These are phyloP conservation scores for Boletus speciosus DNA, from an alignment of 768 basidiomycete species.

Conservation along the genomic window DNA sequence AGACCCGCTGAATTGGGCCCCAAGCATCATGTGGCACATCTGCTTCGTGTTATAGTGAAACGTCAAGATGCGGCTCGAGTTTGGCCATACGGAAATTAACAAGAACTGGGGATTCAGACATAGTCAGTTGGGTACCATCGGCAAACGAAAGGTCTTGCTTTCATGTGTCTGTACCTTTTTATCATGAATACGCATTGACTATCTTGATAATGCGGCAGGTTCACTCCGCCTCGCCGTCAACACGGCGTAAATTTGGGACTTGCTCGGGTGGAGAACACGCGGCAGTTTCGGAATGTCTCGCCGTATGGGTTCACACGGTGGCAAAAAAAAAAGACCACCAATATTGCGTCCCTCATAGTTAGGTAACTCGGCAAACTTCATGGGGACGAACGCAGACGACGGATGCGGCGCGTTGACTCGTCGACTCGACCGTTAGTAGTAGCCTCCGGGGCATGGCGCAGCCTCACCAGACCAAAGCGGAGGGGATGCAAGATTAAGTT, in stretches of 20 bases:
- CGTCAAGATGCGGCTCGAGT: background rate
- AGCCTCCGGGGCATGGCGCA: background rate
- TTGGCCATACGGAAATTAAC: slow-evolving; percentile 6
- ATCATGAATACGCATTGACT: background rate
- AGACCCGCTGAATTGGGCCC: background rate
- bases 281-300: too few relatives aligned
- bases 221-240: background rate
- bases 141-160: background rate
- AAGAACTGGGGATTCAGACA: background rate
- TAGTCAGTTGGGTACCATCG: background rate
- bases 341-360: background rate
- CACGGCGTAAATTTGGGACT: background rate
- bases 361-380: too few relatives aligned
- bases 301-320: too few relatives aligned
- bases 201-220: background rate
- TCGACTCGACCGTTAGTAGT: background rate
- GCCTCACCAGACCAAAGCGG: background rate
- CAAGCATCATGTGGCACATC: background rate
- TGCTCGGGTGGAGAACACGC: too few relatives aligned
- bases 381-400: background rate
- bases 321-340: background rate
- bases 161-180: background rate
- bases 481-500: background rate
- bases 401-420: background rate
- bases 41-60: background rate